Conservation (phyloP, 1,284 basidiomycete genomes). For the Sanghuangporus weigelae region DNA sequence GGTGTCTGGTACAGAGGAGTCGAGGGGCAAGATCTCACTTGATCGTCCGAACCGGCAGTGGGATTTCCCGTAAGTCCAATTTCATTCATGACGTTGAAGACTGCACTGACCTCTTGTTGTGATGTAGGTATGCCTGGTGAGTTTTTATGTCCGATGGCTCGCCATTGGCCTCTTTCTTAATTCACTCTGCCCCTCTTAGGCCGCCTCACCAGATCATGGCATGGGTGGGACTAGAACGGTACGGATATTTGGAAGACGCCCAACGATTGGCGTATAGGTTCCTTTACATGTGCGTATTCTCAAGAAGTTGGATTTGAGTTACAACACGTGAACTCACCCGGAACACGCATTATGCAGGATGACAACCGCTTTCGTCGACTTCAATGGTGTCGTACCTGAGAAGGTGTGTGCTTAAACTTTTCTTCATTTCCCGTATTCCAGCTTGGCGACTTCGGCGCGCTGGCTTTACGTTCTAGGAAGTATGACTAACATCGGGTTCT, state of each 20-base stretch:
- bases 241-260: conserved; percentile 92
- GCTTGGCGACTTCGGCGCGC: not conserved
- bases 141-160: conserved; percentile 16
- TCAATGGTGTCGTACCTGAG: conserved; percentile 96
- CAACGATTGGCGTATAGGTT: conserved; percentile 93
- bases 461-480: not conserved
- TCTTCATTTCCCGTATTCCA: not conserved
- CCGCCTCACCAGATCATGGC: conserved; percentile 96
- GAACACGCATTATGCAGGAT: conserved; percentile 47
- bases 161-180: not conserved
- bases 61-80: conserved; percentile 75
- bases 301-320: not conserved
- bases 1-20: conserved; percentile 95
- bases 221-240: conserved; percentile 96
- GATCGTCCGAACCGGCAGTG: conserved; percentile 98
- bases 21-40: conserved; percentile 90
- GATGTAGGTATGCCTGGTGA: conserved; percentile 59
- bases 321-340: not conserved
- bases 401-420: conserved; percentile 49
- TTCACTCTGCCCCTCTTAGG: conserved; percentile 45
- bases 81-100: conserved; percentile 18
- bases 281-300: conserved; percentile 80
- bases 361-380: conserved; percentile 90
- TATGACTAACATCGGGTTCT: not conserved
- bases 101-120: conserved; percentile 15